Base-by-base conservation (phyloP, 2,329 filamentous ascomycete species). In the Colletotrichum echinochloae region DNA sequence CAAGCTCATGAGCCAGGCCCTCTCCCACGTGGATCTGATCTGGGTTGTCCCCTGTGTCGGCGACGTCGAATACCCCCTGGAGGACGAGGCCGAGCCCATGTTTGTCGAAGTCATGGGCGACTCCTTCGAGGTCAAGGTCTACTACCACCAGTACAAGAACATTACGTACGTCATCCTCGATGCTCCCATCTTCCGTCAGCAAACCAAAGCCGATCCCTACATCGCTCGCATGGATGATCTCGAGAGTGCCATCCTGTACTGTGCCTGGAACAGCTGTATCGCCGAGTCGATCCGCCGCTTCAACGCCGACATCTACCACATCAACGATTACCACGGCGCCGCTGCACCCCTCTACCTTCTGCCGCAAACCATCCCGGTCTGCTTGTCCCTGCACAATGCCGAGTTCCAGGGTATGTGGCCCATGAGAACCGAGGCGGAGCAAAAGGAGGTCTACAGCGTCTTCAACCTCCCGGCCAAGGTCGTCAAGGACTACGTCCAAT, bases 341-440 rank as follows among this genome's bases (percentile, higher is more conserved):
- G 78, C 89, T 16, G 90, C 90, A 51, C 89, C 90, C 2, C 82
- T 92, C 0, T 90, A 92, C 76, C 83, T 91, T 26, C 83, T 92
- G 2, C 90, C 90, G 1, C 80, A 87, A 12, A 89, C 87, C 0
- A 84, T 91, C 51, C 89, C 89, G 2, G 85, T 86, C 72, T 90
- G 88, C 74, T 79, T 92, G 11, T 91, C 89, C 0, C 86, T 92
- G 16, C 90, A 92, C 78, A 92, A 92, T 73, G 90, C 90, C 60
- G 90, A 92, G 73, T 92, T 92, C 74, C 90, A 92, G 77, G 90
- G 90, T 60, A 81, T 91, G 28, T 92, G 90, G 90, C 88, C 89
- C 0, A 90, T 92, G 86, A 83, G 90, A 12, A 89, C 86, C 11
- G 83, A 86, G 9, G 85, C 87, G 54, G 90, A 92, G 74, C 84